phyloP scores from a whole-genome alignment of 2,329 filamentous ascomycete genomes.

The Fusarium sp. region DNA sequence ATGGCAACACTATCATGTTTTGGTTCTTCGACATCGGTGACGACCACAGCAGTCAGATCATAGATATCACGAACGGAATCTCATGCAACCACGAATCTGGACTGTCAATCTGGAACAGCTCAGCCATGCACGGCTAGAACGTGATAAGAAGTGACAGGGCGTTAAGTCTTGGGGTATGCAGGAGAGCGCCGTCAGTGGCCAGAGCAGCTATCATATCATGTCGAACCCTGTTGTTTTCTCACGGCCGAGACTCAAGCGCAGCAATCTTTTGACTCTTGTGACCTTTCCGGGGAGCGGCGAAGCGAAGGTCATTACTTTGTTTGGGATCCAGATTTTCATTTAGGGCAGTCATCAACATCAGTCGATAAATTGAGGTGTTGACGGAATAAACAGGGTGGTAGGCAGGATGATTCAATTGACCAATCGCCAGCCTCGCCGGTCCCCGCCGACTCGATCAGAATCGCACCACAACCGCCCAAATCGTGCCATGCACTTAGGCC shows the following conservation, averaged over 20 bases:
- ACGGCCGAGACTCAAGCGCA: conserved; percentile 23
- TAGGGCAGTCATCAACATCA: conserved; percentile 29
- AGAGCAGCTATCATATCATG: conserved; percentile 37
- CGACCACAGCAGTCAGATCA: conserved; percentile 23
- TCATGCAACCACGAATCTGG: conserved; percentile 35
- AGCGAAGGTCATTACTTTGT: conserved; percentile 18
- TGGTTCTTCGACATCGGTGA: conserved; percentile 24
- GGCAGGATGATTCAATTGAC: conserved; percentile 22
- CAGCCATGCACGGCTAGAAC: conserved; percentile 20
- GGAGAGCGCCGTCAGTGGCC: conserved; percentile 35
- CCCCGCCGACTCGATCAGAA: conserved; percentile 44
- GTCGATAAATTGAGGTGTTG: conserved; percentile 38
- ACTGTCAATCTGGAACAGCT: conserved; percentile 30
- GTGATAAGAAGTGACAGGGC: conserved; percentile 25
- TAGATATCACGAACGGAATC: conserved; percentile 30
- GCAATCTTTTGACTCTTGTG: conserved; percentile 11
- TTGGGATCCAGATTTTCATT: conserved; percentile 19
- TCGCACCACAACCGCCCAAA: conserved; percentile 45
- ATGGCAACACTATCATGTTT: not conserved
- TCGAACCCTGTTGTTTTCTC: conserved; percentile 1
- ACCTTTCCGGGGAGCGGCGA: conserved; percentile 10
- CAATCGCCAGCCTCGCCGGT: conserved; percentile 43
- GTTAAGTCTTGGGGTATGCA: conserved; percentile 24
- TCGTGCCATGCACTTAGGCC: conserved; percentile 42
- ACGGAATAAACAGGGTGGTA: conserved; percentile 44